Conservation (phyloP, 352 stramenopile genomes). For the Globisporangium mamillatum region DNA sequence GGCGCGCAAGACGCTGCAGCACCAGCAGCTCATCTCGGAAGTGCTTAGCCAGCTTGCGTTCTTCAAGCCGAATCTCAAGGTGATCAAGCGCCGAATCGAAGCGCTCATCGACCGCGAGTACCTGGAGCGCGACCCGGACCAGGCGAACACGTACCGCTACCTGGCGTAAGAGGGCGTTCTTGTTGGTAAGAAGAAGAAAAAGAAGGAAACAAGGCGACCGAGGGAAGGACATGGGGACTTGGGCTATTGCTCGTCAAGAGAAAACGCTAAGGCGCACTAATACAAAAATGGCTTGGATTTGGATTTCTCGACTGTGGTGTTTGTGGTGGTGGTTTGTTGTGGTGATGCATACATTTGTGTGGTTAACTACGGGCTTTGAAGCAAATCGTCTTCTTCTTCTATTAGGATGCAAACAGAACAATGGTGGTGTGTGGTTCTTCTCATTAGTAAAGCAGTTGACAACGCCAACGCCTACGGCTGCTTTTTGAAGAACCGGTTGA, state of each 20-base stretch:
- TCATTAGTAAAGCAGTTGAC: not conserved
- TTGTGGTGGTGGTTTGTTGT: not conserved
- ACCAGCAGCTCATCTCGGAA: slow-evolving; percentile 98
- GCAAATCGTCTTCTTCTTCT: not conserved
- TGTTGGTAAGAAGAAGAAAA: no score
- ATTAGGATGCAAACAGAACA: not conserved
- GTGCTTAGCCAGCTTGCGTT: slow-evolving; percentile 97
- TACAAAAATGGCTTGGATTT: slow-evolving; percentile 8
- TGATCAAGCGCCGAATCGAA: slow-evolving; percentile 98
- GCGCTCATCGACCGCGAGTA: slow-evolving; percentile 98
- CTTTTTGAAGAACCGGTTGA: slow-evolving; percentile 90
- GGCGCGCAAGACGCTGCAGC: slow-evolving; percentile 94
- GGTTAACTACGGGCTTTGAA: not conserved
- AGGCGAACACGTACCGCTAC: slow-evolving; percentile 96
- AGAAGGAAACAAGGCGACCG: not conserved
- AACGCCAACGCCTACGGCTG: slow-evolving; percentile 25
- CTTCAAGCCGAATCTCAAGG: slow-evolving; percentile 97
- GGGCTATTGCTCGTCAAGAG: not conserved
- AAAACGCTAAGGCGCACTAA: not conserved
- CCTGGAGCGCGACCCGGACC: slow-evolving; percentile 95
- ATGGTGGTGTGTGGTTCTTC: not conserved
- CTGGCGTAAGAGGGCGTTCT: slow-evolving; percentile 60
- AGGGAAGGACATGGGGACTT: not conserved
- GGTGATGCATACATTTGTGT: slow-evolving; percentile 3
- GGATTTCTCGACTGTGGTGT: not conserved